Conservation (phyloP, 2,329 filamentous ascomycete genomes). For the Nemania sp. region DNA sequence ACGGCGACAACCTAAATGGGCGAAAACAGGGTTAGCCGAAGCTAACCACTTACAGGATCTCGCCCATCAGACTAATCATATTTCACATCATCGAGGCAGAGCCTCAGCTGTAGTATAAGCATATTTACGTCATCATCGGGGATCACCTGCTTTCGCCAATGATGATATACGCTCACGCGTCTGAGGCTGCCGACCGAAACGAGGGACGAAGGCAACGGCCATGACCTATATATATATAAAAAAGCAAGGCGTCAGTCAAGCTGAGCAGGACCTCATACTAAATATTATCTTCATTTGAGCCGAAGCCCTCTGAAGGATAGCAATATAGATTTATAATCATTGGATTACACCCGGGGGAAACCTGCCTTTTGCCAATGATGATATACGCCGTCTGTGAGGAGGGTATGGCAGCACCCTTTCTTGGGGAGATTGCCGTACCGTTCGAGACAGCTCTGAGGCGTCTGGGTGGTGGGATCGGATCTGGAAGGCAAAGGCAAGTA, state of each 20-base stretch:
- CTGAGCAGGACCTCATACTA: background rate
- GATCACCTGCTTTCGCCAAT: too few species aligned
- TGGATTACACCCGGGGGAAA: background rate
- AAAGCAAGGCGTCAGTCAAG: background rate
- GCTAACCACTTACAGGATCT: too few species aligned
- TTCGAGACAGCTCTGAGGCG: conserved; percentile 14
- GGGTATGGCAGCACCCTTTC: conserved; percentile 15
- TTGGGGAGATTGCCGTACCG: conserved; percentile 15
- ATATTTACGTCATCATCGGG: too few species aligned
- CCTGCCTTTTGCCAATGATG: conserved; percentile 15
- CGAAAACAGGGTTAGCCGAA: too few species aligned
- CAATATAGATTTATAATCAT: background rate
- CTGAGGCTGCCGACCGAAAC: too few species aligned
- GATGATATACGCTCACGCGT: too few species aligned
- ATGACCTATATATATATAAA: conserved; percentile 1
- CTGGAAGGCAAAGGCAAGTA: conserved; percentile 18
- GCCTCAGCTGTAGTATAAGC: too few species aligned
- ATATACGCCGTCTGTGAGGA: conserved; percentile 16
- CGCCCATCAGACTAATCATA: too few species aligned
- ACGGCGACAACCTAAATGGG: too few species aligned
- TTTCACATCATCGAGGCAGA: too few species aligned
- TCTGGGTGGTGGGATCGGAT: conserved; percentile 10
- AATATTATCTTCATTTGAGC: background rate
- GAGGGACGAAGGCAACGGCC: too few species aligned
- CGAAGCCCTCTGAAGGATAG: background rate